Conservation (phyloP, 2,329 filamentous ascomycete genomes). For the Botrytis hyacinthi region DNA sequence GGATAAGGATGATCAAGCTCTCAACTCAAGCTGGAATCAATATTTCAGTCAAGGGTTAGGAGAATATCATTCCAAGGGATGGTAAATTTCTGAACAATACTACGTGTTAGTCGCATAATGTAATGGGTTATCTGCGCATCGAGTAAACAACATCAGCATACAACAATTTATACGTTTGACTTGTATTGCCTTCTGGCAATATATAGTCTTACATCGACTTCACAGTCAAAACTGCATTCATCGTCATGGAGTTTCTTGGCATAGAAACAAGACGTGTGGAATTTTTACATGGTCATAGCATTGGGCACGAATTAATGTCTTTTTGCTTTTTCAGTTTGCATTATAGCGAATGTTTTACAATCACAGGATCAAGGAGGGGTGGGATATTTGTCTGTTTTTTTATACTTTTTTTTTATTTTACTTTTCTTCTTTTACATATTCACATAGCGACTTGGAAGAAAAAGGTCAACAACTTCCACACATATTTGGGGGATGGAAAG, state of each 20-base stretch:
- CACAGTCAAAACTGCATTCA: slow-evolving; percentile 37
- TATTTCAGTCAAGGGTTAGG: slow-evolving; percentile 78
- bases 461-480: not conserved
- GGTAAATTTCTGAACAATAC: slow-evolving; percentile 51
- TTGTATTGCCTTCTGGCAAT: slow-evolving; percentile 29
- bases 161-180: slow-evolving; percentile 33
- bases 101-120: slow-evolving; percentile 32
- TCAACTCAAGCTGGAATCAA: slow-evolving; percentile 76
- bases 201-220: slow-evolving; percentile 34
- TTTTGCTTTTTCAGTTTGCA: slow-evolving; percentile 29
- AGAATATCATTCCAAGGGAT: slow-evolving; percentile 83
- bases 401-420: not conserved
- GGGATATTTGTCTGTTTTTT: slow-evolving; percentile 18
- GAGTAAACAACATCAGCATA: slow-evolving; percentile 19
- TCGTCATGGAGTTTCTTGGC: slow-evolving; percentile 33
- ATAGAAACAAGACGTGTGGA: slow-evolving; percentile 32
- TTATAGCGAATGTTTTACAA: slow-evolving; percentile 21
- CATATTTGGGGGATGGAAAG: slow-evolving; percentile 12
- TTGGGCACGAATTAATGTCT: slow-evolving; percentile 32
- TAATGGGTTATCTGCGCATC: slow-evolving; percentile 31
- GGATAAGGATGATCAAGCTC: slow-evolving; percentile 53
- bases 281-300: slow-evolving; percentile 21
- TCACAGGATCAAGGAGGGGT: slow-evolving; percentile 3
- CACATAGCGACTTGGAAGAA: slow-evolving; percentile 10
- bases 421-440: slow-evolving; percentile 16